Evolutionary conservation across 2,329 filamentous ascomycete species (phyloP).

Genomic region (Amylocarpus encephaloides): DNA sequence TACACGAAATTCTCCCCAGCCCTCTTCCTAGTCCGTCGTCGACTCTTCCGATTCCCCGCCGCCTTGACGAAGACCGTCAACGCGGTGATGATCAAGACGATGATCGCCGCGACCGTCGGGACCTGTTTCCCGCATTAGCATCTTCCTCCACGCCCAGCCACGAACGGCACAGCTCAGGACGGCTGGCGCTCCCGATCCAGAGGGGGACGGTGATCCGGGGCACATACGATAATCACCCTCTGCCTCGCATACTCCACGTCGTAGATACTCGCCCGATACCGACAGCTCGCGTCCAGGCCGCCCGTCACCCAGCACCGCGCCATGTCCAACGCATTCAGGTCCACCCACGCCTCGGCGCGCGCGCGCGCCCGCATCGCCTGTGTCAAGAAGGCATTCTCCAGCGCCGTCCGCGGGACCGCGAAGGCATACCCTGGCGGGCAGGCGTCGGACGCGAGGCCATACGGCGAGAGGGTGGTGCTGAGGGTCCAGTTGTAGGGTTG

Average conservation of each 20-base stretch:
- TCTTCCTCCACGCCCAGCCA: background rate
- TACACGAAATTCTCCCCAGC: constrained; percentile 54
- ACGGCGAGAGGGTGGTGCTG: constrained; percentile 37
- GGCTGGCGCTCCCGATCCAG: too few relatives aligned
- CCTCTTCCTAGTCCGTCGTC: constrained; percentile 43
- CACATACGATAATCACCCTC: constrained; percentile 37
- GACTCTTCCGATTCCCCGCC: constrained; percentile 52
- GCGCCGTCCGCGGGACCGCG: constrained; percentile 50
- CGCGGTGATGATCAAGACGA: constrained; percentile 54
- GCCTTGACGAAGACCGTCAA: constrained; percentile 59
- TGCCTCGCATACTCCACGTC: constrained; percentile 35
- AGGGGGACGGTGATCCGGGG: background rate
- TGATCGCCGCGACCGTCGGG: constrained; percentile 54
- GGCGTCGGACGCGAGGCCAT: constrained; percentile 36
- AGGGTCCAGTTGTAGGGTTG: constrained; percentile 54
- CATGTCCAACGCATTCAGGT: constrained; percentile 54
- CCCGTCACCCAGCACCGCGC: constrained; percentile 55
- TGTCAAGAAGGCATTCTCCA: constrained; percentile 55
- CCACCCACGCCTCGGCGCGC: constrained; percentile 43
- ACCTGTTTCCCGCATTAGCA: constrained; percentile 36
- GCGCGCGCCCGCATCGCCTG: constrained; percentile 24
- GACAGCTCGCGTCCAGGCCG: constrained; percentile 49
- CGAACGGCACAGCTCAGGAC: background rate
- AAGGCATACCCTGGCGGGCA: constrained; percentile 48
- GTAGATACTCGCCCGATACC: constrained; percentile 40